Evolutionary conservation across 1,139 yeast species (phyloP).

Genomic region (Blastobotrys ciferrii): DNA sequence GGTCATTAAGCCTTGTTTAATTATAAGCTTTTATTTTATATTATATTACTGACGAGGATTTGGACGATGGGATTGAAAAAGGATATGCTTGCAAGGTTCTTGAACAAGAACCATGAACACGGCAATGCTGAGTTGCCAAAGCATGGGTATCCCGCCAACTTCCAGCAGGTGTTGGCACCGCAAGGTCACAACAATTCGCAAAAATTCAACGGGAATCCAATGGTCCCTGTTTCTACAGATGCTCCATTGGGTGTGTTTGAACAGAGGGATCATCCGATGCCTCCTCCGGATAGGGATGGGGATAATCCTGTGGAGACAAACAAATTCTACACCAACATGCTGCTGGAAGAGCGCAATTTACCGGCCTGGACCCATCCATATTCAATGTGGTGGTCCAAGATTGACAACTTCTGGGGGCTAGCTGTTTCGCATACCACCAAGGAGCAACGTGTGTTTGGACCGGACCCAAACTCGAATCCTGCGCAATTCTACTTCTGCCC

Average conservation of each 20-base stretch:
- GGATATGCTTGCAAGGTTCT: constrained; percentile 6
- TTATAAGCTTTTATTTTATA: no score
- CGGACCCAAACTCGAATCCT: constrained; percentile 39
- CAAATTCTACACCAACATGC: constrained; percentile 77
- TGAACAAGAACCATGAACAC: constrained; percentile 3
- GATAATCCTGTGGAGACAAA: constrained; percentile 65
- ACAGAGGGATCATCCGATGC: constrained; percentile 46
- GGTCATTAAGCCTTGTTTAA: no score
- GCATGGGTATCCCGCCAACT: constrained; percentile 4
- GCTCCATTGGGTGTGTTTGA: constrained; percentile 40
- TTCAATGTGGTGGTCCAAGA: constrained; percentile 61
- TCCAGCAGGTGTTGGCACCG: background rate
- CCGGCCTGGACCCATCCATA: constrained; percentile 83
- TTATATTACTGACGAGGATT: no score
- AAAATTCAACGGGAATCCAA: constrained; percentile 8
- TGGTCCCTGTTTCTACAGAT: constrained; percentile 13
- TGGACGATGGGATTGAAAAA: constrained; percentile 3
- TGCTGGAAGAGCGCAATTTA: constrained; percentile 61
- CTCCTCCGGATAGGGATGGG: constrained; percentile 39
- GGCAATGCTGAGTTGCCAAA: constrained; percentile 2
- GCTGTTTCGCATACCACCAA: constrained; percentile 66
- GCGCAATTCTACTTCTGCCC: constrained; percentile 40
- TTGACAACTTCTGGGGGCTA: constrained; percentile 48
- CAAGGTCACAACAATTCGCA: background rate
- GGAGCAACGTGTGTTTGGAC: constrained; percentile 64